Percentiles rank a stretch among this genome's conserved stretches.
phyloP scores from a whole-genome alignment of 371 early-diverging fungal genomes.

The Blakeslea trispora region DNA sequence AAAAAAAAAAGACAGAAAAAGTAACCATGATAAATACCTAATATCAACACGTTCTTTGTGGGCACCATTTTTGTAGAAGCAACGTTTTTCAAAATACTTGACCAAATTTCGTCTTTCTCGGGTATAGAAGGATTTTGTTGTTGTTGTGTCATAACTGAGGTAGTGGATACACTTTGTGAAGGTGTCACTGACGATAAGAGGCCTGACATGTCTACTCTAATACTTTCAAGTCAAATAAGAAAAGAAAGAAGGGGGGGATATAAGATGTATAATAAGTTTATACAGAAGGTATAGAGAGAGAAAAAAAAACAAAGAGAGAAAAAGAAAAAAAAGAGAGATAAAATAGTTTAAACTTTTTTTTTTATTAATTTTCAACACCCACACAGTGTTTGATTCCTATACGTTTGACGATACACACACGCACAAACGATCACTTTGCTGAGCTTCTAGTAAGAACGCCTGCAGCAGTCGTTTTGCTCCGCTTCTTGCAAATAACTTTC shows the following conservation, averaged over 20 bases:
- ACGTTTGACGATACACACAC: no score
- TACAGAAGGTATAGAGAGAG: neutral
- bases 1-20: no score
- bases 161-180: slow-evolving; percentile 33
- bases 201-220: slow-evolving; percentile 9
- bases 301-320: slow-evolving; percentile 1
- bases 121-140: slow-evolving; percentile 19
- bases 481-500: no score
- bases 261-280: no score
- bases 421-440: neutral
- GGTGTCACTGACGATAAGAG: slow-evolving; percentile 28
- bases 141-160: slow-evolving; percentile 22
- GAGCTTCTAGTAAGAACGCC: no score
- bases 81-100: slow-evolving; percentile 69
- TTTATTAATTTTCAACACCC: no score
- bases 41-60: slow-evolving; percentile 70
- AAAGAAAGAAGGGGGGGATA: neutral
- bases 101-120: slow-evolving; percentile 75
- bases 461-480: no score
- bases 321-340: neutral
- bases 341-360: no score
- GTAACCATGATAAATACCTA: no score
- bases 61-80: slow-evolving; percentile 72
- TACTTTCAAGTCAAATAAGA: neutral
- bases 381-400: no score